Evolutionary conservation across 768 basidiomycete species (phyloP), one percentile per base, ranked within the genome.

Genomic region (Amanita rubescens): DNA sequence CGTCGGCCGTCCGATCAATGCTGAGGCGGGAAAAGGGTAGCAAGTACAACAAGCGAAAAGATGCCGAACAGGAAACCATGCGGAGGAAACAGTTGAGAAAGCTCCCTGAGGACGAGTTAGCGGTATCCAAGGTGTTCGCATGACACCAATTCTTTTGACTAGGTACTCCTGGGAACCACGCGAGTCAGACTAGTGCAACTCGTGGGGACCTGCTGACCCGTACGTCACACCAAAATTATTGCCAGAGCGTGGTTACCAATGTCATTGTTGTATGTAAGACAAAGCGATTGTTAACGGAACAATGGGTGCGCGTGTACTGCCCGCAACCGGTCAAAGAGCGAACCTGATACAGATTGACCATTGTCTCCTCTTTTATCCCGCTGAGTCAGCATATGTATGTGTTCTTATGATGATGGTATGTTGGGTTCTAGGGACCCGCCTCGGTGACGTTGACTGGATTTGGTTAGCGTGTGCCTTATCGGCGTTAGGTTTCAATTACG

Each of bases 71-170:
- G 58, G 87, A 91, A 57, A 75, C 77, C 52, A 71, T 73, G 52
- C 72, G 70, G 55, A 79, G 94, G 63, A 82, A 81, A 62, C 84
- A 82, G 52, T 67, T 72, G 60, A 78, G 86, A 54, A 77, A 72
- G 66, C 73, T 80, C 54, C 78, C 75, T 42, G 90, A 94, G 69
- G 82, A 90, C 68, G 82, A 82, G 55, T 69, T 99, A 62, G 87
- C 85, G 22, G 90, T 94, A 52, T 74, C 84, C 27, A 93, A 90
- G 68, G 88, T 99, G 27, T 99, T 99, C 69, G 83, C 87, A 52
- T 99, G 75, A 80, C 60, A 25, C 46, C 17, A 44, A 20, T 54
- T 53, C 39, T 52, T 51, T 37, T 42, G 52, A 51, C 22, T 51
- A 27, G 55, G n/a, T 39, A 46, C 11, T 8, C 34, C 19, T 45